Conservation (phyloP, 306 rosid genomes). For the Castanea crenata region DNA sequence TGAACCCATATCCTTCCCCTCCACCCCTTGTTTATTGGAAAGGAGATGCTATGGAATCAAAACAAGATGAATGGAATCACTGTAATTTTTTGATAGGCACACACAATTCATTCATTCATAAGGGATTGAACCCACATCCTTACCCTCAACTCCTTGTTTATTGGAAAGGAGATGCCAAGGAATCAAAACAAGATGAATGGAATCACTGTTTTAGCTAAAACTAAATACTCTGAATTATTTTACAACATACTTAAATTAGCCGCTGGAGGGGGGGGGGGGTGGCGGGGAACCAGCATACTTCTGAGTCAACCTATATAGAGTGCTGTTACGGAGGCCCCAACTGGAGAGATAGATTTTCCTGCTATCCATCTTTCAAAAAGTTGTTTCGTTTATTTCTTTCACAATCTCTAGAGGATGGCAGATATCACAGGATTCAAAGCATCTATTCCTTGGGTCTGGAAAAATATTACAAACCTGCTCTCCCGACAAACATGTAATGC, state of each 20-base stretch:
- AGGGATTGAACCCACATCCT: not conserved
- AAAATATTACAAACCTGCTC: not conserved
- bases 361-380: not conserved
- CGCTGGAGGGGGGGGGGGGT: no score
- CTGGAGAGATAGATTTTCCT: not conserved
- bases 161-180: not conserved
- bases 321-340: not conserved
- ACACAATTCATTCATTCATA: not conserved
- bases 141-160: not conserved
- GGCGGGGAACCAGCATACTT: no score
- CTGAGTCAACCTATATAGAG: not conserved
- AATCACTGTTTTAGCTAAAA: not conserved
- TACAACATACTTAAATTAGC: not conserved
- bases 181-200: not conserved
- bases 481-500: not conserved
- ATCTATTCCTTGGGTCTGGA: not conserved
- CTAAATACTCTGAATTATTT: not conserved
- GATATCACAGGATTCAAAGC: not conserved
- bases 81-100: not conserved
- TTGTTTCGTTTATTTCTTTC: not conserved
- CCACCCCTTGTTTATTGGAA: not conserved
- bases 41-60: not conserved
- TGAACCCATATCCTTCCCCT: not conserved
- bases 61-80: not conserved
- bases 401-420: not conserved